Evolutionary conservation across 1,284 basidiomycete species (phyloP), one percentile per base, ranked within the genome.

Genomic region (Pyrrhoderma noxium): DNA sequence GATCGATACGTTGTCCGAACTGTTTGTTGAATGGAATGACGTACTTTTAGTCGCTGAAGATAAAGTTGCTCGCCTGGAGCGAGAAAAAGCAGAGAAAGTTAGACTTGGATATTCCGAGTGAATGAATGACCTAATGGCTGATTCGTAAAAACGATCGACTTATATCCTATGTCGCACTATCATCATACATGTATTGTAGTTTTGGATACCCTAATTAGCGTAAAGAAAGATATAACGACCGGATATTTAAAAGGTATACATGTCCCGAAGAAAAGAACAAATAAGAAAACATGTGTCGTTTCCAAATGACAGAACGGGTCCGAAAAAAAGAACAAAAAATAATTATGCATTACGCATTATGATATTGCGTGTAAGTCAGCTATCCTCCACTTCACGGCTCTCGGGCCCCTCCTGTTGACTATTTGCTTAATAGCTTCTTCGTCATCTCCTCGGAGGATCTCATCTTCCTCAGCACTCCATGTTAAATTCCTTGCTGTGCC

Each of bases 21-120:
- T 89, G 11, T 90, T 89, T 57, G 82, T 90, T 7, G 77, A 76
- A 14, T 90, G 87, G 86, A 85, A 89, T 57, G 85, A 87, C 51
- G 73, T 79, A 0, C 65, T 89, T 9, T 72, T 73, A 13, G 75
- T 77, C 42, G 74, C 80, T 2, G 86, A 89, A 60, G 72, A 76
- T 47, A 75, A 75, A 51, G 64, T 80, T 9, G 65, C 65, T 22
- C 70, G 65, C 37, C 60, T 85, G 40, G 83, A 87, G 60, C 75
- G 74, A 52, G 77, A 81, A 41, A 73, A 70, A 51, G 70, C 71
- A 19, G 82, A 84, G 60, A 69, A 75, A 46, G 67, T 67, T 52
- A 74, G 76, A 34, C 64, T 85, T 37, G 85, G 85, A 14, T 45
- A 41, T 36, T 31, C 27, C 5, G 35, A 39, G n/a, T n/a, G n/a